These are phyloP conservation scores for Lunularia cruciata DNA, from an alignment of 225 moss, liverwort and hornwort genomes.

Conservation along the genomic window DNA sequence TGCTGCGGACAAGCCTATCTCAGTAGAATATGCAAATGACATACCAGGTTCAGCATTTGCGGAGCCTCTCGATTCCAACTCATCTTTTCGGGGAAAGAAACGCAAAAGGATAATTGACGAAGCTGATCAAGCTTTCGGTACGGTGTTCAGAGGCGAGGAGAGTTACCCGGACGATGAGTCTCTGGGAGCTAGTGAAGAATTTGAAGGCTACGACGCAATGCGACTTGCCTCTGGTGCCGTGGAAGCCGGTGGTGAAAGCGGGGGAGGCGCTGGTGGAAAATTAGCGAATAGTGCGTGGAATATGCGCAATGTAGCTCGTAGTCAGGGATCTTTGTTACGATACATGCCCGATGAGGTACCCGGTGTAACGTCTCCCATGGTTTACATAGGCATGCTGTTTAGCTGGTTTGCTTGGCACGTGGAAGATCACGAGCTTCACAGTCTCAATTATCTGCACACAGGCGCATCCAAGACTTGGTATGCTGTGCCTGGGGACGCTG, in stretches of 20 bases:
- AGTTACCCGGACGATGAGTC: constrained; percentile 39
- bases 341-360: constrained; percentile 69
- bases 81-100: constrained; percentile 33
- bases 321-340: constrained; percentile 55
- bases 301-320: constrained; percentile 64
- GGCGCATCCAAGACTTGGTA: constrained; percentile 97
- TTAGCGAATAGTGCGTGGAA: constrained; percentile 62
- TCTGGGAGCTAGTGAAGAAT: constrained; percentile 28
- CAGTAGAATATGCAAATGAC: constrained; percentile 92
- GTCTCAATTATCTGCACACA: constrained; percentile 85
- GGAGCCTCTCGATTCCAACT: constrained; percentile 46
- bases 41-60: constrained; percentile 94
- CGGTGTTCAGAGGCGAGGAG: constrained; percentile 40
- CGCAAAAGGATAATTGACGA: constrained; percentile 52
- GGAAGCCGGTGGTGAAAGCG: constrained; percentile 49
- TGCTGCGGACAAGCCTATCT: constrained; percentile 75
- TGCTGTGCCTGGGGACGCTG: constrained; percentile 92
- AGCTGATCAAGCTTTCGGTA: constrained; percentile 30
- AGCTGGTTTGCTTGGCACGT: constrained; percentile 76
- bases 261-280: constrained; percentile 44
- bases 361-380: constrained; percentile 94
- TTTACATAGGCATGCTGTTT: constrained; percentile 83
- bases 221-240: constrained; percentile 28
- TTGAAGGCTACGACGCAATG: constrained; percentile 34
- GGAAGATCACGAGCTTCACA: constrained; percentile 93